phyloP scores from a whole-genome alignment of 306 rosid species.

The Castanospermum australe region DNA sequence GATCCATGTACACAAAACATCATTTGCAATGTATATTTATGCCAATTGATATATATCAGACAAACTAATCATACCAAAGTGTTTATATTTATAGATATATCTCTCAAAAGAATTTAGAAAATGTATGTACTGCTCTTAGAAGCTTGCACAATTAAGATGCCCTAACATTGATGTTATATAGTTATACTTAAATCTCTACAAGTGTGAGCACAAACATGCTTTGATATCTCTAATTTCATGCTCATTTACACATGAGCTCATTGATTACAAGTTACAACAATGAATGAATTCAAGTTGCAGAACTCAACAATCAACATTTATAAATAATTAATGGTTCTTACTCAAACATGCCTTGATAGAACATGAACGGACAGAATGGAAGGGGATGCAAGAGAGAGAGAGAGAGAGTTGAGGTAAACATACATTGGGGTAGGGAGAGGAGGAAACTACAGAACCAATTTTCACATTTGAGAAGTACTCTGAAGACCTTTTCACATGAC shows the following conservation, averaged over 20 bases:
- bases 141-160: neutral
- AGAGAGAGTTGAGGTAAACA: conserved; percentile 34
- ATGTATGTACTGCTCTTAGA: neutral
- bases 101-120: neutral
- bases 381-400: neutral
- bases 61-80: neutral
- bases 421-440: conserved; percentile 77
- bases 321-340: neutral
- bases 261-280: neutral
- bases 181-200: too few relatives aligned
- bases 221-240: neutral
- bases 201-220: neutral
- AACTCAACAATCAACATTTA: conserved; percentile 8
- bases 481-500: conserved; percentile 31
- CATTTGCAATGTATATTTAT: neutral
- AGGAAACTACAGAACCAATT: conserved; percentile 42
- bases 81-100: neutral
- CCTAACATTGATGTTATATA: neutral
- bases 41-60: neutral
- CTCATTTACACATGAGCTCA: neutral
- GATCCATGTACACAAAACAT: neutral
- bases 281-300: neutral
- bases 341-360: neutral
- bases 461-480: conserved; percentile 38
- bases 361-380: conserved; percentile 7